phyloP scores from a whole-genome alignment of 345 rosid genomes.

The Moricandia moricandioides region DNA sequence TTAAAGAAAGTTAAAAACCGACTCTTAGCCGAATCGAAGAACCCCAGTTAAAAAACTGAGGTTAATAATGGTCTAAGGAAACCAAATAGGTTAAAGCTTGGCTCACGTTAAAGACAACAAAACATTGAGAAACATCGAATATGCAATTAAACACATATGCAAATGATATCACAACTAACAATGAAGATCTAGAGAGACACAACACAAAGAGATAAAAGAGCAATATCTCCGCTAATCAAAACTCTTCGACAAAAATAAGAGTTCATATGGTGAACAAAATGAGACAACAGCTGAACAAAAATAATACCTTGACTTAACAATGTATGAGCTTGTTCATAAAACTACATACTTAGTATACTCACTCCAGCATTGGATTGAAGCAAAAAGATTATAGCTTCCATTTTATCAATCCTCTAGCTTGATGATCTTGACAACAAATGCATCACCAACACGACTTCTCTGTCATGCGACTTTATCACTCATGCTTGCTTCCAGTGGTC shows the following conservation, averaged over 20 bases:
- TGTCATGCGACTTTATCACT: background rate
- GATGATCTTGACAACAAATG: too few species aligned
- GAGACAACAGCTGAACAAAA: too few species aligned
- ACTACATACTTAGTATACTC: background rate
- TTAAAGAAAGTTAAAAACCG: too few species aligned
- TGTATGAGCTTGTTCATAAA: background rate
- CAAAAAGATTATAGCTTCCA: background rate
- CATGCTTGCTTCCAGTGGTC: background rate
- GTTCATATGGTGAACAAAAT: too few species aligned
- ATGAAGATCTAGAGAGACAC: background rate
- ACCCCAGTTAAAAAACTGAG: too few species aligned
- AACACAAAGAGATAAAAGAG: background rate
- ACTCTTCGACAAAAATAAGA: too few species aligned
- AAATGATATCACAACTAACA: background rate
- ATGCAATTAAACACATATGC: background rate
- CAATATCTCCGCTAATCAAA: too few species aligned
- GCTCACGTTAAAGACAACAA: background rate
- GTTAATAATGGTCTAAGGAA: background rate
- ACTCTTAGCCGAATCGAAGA: too few species aligned
- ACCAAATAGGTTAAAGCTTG: background rate
- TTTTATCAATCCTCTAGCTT: background rate
- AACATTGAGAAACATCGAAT: background rate
- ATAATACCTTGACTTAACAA: too few species aligned
- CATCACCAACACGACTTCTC: background rate
- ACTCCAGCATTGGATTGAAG: background rate